Conservation (phyloP, 495 filamentous ascomycete species). For the Rhypophila decipiens region DNA sequence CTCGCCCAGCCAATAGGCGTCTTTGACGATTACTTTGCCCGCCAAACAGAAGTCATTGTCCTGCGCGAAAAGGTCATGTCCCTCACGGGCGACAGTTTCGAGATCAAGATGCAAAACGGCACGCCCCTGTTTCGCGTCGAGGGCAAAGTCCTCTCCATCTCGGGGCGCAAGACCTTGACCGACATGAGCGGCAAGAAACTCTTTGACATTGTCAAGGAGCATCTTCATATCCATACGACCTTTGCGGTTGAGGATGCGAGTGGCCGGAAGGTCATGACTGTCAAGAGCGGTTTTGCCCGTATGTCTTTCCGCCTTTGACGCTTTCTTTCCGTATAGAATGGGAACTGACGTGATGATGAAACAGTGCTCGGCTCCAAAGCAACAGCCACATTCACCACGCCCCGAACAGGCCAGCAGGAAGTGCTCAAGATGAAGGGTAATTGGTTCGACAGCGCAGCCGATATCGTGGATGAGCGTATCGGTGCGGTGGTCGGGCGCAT, state of each 20-base stretch:
- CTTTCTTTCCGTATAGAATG: not conserved
- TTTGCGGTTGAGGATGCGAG: constrained; percentile 36
- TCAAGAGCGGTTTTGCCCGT: constrained; percentile 45
- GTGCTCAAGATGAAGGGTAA: constrained; percentile 34
- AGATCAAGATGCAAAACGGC: constrained; percentile 41
- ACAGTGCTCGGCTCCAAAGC: constrained; percentile 42
- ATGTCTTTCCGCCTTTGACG: constrained; percentile 13
- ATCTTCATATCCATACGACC: constrained; percentile 42
- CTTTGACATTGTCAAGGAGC: constrained; percentile 48
- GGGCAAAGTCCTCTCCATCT: constrained; percentile 34
- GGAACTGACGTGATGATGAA: not conserved
- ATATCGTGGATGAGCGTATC: constrained; percentile 39
- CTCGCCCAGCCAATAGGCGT: constrained; percentile 36
- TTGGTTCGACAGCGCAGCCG: constrained; percentile 42
- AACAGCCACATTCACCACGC: constrained; percentile 41
- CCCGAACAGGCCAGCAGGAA: constrained; percentile 27
- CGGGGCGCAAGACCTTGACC: constrained; percentile 39
- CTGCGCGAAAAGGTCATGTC: constrained; percentile 52
- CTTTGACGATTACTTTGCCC: constrained; percentile 42
- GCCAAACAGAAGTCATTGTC: constrained; percentile 39
- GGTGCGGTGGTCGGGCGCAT: constrained; percentile 46
- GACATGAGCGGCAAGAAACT: constrained; percentile 42
- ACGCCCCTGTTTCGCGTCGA: constrained; percentile 46
- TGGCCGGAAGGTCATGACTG: constrained; percentile 40
- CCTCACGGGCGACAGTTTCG: constrained; percentile 46